Base-by-base conservation (phyloP, 2,329 filamentous ascomycete species). In the Paracoccidioides brasiliensis region DNA sequence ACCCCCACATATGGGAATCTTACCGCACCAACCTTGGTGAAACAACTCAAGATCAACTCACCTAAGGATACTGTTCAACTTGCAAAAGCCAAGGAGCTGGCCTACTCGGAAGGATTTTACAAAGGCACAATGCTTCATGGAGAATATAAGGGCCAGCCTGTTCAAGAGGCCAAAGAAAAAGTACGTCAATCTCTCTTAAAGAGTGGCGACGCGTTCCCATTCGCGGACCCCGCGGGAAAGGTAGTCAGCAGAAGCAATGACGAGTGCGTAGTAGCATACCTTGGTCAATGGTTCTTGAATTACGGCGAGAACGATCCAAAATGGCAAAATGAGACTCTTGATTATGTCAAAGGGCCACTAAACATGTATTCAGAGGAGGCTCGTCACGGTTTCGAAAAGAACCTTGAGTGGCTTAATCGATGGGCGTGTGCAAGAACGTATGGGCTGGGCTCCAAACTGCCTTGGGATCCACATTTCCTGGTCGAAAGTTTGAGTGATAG, bases 211-310 rank as follows among this genome's bases (percentile, higher is more conserved):
- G 93, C 90, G 12, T 96, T 98, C 71, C 82, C 84, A 62, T 98
- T 97, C 68, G 90, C 88, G 10, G 93, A 98, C 71, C 93, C 93
- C 2, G 90, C 96, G 70, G 85, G 86, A 64, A 82, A 86, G 71
- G 93, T 97, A 61, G 82, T 94, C 58, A 91, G 86, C 67, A 81
- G 93, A 71, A 94, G 88, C 63, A 88, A 85, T 33, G 91, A 97
- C 66, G 88, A 94, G 63, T 97, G 93, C 69, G 90, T 95, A 57
- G 91, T 93, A 57, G 87, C 90, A 35, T 84, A 91, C 62, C 83
- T 97, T 67, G 91, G 96, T 64, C 93, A 98, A 73, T 98, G 93
- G 90, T 98, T 95, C 74, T 77, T 98, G 64, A 91, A 96, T 73
- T 98, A 98, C 66, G 93, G 93, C 59, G 87, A 90, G 72, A 88